Base-by-base conservation (phyloP, 257 asterid genomes). In the Solanum chiquidenum region DNA sequence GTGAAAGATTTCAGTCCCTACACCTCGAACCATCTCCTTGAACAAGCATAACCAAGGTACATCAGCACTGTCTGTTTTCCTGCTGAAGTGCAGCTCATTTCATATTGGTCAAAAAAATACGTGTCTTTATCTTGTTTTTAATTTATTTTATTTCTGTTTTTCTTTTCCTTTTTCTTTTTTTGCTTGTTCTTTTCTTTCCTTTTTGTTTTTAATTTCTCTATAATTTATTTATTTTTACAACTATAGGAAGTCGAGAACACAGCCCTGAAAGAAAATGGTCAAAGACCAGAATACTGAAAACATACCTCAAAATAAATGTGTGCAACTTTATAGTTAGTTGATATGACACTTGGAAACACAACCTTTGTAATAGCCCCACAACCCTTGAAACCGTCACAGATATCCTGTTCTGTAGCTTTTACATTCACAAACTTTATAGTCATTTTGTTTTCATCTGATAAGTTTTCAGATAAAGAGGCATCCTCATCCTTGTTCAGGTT, bases 291-390 rank as follows among this genome's bases (percentile, higher is more conserved):
- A 31, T 66, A 62, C 80, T 46, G 60, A 38, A 66, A 42, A 88
- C 91, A 89, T 58, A 93, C 98, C 94, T 90, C 73, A 88, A 94
- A 94, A 90, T 89, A 68, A 80, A 94, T 68, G 85, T 86, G 68
- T 86, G 94, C 95, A 90, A 60, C 38, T 77, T 66, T 90, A 86
- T 82, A 87, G 60, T 40, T 83, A 85, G 87, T 86, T 64, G 73
- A 83, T 89, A 79, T 49, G 73, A 66, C 75, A 83, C 73, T 4
- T 72, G 73, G 86, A 87, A 91, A 20, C 68, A 90, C 91, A 86
- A 92, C 87, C 72, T 90, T 89, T 88, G 87, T 64, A 86, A 94
- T 89, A 84, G 88, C 89, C 72, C 94, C 95, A 87, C 89, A 92
- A 38, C n/a, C 12, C 27, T 42, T 27, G 86, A 94, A 92, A 31